Evolutionary conservation across 768 basidiomycete genomes (phyloP), one percentile per base, ranked within the genome.

Genomic region (Boletus tomentosulus): DNA sequence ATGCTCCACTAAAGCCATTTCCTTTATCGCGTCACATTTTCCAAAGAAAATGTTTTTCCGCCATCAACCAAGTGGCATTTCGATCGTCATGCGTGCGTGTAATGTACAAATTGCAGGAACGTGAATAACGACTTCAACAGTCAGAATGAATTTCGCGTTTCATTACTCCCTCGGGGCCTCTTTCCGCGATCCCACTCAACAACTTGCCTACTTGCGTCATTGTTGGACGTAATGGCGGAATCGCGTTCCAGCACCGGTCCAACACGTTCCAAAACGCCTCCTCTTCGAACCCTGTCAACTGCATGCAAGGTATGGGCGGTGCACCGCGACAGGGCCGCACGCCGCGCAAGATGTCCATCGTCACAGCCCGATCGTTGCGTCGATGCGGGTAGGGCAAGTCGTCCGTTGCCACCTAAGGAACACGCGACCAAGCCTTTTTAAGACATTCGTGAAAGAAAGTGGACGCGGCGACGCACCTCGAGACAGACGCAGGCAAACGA

Each of bases 401-500:
- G 4, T 76, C 81, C 3, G 80, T 80, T 0, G 76, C 75, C 38
- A 83, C 70, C 82, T 83, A 31, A n/a, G 3, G 8, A n/a, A 16
- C n/a, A 9, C 44, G 16, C 28, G 22, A n/a, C 12, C 27, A 30
- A 44, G 13, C 24, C 9, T 19, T 8, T 45, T 44, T 6, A 45
- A 28, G 4, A 10, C 43, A 27, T 16, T 28, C 43, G 7, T 27
- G 19, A 25, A 42, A 13, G 5, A 31, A 33, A 28, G 16, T 48
- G 37, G 13, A 24, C 30, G 30, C 19, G 25, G 28, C 3, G 3
- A 42, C 66, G 33, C 44, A 83, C 82, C 74, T 84, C 82, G 39
- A 84, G 71, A 64, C 82, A 83, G 42, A 84, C 76, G 19, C 77
- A 81, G 1, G 73, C 81, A 63, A 81, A 84, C 2, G 82, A 78